phyloP scores from a whole-genome alignment of 2,329 filamentous ascomycete genomes.

The Pleomassaria siparia region DNA sequence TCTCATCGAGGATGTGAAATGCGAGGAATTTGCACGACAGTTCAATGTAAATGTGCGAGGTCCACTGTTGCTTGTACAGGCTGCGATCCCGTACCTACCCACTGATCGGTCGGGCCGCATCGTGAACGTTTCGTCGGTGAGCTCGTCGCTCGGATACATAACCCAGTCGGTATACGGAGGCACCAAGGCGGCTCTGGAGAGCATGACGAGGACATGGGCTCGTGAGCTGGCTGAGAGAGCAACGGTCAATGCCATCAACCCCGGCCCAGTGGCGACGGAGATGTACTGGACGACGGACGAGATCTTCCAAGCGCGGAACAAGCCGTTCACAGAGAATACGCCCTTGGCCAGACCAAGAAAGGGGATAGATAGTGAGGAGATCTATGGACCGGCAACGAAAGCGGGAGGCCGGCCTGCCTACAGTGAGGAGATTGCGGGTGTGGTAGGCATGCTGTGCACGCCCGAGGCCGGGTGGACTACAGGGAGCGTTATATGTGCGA shows the following conservation, averaged over 20 bases:
- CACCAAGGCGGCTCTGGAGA: conserved; percentile 67
- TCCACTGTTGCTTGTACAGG: conserved; percentile 76
- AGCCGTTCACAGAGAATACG: conserved; percentile 62
- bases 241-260: conserved; percentile 68
- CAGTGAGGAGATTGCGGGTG: conserved; percentile 70
- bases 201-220: conserved; percentile 70
- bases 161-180: conserved; percentile 65
- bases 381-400: conserved; percentile 46
- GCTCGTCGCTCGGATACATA: conserved; percentile 58
- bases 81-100: conserved; percentile 68
- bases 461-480: conserved; percentile 76
- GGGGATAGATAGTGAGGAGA: conserved; percentile 62
- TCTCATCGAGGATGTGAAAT: conserved; percentile 61
- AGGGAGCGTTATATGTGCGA: conserved; percentile 76
- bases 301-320: conserved; percentile 61
- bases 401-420: conserved; percentile 62
- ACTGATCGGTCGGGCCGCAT: conserved; percentile 66
- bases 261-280: conserved; percentile 63
- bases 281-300: conserved; percentile 63
- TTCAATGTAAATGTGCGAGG: conserved; percentile 83
- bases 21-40: conserved; percentile 67
- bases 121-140: conserved; percentile 63
- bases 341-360: conserved; percentile 65
- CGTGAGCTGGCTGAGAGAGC: conserved; percentile 62
- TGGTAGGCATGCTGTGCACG: conserved; percentile 74